Percentiles rank a stretch among this genome's conserved stretches.
Evolutionary conservation across 2,329 filamentous ascomycete species (phyloP).

Genomic region (Aspergillus latus): DNA sequence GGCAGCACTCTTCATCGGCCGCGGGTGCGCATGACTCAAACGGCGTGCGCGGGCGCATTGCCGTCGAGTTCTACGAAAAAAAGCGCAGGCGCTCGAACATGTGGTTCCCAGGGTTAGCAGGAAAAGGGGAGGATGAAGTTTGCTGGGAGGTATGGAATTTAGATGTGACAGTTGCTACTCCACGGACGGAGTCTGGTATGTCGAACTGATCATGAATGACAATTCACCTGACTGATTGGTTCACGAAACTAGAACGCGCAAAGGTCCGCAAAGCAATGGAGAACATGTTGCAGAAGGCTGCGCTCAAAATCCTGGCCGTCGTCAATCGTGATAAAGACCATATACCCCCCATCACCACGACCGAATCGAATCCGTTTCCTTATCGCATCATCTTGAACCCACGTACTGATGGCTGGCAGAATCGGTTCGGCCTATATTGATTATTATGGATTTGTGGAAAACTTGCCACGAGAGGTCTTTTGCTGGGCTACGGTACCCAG

Average conservation of each 20-base stretch:
- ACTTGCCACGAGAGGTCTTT: neutral
- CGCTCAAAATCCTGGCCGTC: constrained; percentile 83
- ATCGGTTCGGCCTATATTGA: constrained; percentile 74
- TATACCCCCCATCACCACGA: constrained; percentile 93
- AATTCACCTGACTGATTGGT: neutral
- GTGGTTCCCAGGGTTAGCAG: constrained; percentile 56
- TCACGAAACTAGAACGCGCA: constrained; percentile 64
- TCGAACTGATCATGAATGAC: constrained; percentile 10
- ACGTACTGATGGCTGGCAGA: constrained; percentile 74
- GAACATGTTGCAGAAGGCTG: constrained; percentile 79
- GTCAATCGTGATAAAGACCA: constrained; percentile 91
- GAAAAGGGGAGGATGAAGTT: constrained; percentile 81
- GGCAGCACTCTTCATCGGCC: constrained; percentile 66
- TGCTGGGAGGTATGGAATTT: constrained; percentile 97
- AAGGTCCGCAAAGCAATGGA: constrained; percentile 92
- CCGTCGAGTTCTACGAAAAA: constrained; percentile 94
- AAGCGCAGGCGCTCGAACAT: constrained; percentile 76
- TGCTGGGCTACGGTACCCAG: constrained; percentile 21
- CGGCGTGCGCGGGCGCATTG: constrained; percentile 73
- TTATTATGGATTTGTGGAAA: neutral
- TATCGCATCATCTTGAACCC: constrained; percentile 91
- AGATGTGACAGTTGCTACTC: constrained; percentile 88
- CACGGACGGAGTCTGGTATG: constrained; percentile 82
- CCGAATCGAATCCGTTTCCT: constrained; percentile 88
- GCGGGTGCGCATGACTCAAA: constrained; percentile 24